Base-by-base conservation (phyloP, 2,329 filamentous ascomycete genomes). In the Aspergillus vadensis region DNA sequence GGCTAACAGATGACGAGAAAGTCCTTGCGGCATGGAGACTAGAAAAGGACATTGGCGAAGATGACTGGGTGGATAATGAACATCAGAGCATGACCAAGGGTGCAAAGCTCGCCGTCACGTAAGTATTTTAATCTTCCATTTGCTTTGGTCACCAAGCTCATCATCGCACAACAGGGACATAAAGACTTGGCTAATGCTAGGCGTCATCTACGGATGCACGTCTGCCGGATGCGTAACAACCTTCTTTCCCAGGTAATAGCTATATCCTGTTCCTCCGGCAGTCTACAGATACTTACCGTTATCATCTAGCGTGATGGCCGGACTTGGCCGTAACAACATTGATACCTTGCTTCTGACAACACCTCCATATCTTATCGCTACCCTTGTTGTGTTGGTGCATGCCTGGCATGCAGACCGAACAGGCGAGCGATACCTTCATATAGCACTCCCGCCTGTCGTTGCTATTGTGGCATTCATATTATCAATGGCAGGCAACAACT, bases 31-130 rank as follows among this genome's bases (percentile, higher is more conserved):
- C 85, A 69, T 70, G 84, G 36, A 79, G 85, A 21, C 83, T 86
- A 77, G 71, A 82, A 3, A 84, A 86, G 71, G 85, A 86, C 64
- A 83, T 85, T 1, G 84, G 83, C 43, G 82, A 86, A 69, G 82
- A 81, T 0, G 84, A 86, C 60, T 52, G 50, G 50, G 76, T 74
- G 6, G 84, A 86, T 65, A 77, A 78, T 0, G 74, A 76, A n/a
- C 79, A 85, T 12, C 65, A 69, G 65, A 80, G 81, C 3, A 68
- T 78, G 2, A 82, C 85, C 62, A 79, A 80, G 8, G 86, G 86
- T 15, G 50, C 50, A 32, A 52, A 52, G 32, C 36, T 52, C 17
- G 50, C 50, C 15, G 17, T 52, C 30, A 23, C 15, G 50, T 52
- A 39, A 23, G 30, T 9, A 12, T 5, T 9, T 9, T 1, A 19